Conservation (phyloP, 371 early-diverging fungal genomes). For the Umbelopsis sp. region DNA sequence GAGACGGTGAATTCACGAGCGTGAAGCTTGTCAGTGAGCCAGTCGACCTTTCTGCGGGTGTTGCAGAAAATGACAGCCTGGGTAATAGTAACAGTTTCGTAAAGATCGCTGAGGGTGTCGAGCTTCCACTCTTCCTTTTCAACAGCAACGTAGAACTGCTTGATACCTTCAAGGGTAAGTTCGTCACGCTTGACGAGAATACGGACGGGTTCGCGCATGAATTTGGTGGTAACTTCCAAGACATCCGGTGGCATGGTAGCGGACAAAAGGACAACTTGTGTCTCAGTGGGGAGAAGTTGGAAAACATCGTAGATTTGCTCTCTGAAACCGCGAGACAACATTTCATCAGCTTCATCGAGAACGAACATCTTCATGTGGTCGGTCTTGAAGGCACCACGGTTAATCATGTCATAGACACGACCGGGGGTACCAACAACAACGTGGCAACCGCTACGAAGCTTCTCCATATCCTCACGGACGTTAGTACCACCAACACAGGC, state of each 20-base stretch:
- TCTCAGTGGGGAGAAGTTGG: conserved; percentile 79
- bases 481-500: conserved; percentile 93
- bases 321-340: conserved; percentile 93
- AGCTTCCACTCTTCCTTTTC: conserved; percentile 92
- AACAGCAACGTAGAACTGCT: conserved; percentile 94
- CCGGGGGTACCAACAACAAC: conserved; percentile 96
- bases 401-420: conserved; percentile 94
- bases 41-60: conserved; percentile 93
- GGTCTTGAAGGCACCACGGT: conserved; percentile 78
- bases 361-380: conserved; percentile 89
- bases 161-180: conserved; percentile 92
- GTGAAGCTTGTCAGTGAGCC: conserved; percentile 84
- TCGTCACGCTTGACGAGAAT: conserved; percentile 97
- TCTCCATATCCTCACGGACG: conserved; percentile 79
- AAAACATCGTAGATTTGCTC: conserved; percentile 95
- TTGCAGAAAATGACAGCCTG: conserved; percentile 98
- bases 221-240: conserved; percentile 89
- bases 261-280: conserved; percentile 90
- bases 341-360: conserved; percentile 98
- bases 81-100: conserved; percentile 89
- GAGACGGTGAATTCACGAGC: conserved; percentile 90
- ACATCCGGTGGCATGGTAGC: conserved; percentile 95
- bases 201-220: conserved; percentile 91
- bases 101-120: conserved; percentile 91
- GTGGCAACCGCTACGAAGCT: conserved; percentile 71